These are phyloP conservation scores for Sporodiniella umbellata DNA, from an alignment of 371 early-diverging fungal genomes.

Conservation along the genomic window DNA sequence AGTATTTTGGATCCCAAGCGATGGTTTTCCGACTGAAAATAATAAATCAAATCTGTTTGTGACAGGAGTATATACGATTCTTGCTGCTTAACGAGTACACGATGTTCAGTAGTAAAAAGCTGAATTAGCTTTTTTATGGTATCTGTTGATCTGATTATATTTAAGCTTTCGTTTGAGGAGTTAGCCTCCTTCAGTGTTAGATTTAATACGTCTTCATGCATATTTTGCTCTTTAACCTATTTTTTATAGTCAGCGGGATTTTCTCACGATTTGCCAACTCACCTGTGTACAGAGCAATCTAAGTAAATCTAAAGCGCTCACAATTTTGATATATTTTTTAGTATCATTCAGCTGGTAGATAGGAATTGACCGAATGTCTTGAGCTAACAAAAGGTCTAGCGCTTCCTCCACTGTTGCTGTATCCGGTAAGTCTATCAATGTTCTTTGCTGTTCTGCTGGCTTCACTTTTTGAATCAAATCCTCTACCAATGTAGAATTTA, in stretches of 20 bases:
- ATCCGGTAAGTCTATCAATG: slow-evolving; percentile 52
- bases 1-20: slow-evolving; percentile 46
- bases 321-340: slow-evolving; percentile 53
- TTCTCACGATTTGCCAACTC: slow-evolving; percentile 1
- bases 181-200: slow-evolving; percentile 39
- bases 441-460: slow-evolving; percentile 22
- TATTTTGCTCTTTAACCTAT: neutral
- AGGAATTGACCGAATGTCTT: slow-evolving; percentile 60
- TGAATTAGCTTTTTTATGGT: slow-evolving; percentile 30
- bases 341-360: slow-evolving; percentile 41
- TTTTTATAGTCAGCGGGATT: neutral
- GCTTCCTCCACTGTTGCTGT: slow-evolving; percentile 57
- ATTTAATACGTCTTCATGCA: slow-evolving; percentile 9
- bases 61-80: slow-evolving; percentile 40
- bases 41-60: slow-evolving; percentile 60
- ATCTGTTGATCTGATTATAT: slow-evolving; percentile 36
- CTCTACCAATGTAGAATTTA: slow-evolving; percentile 43
- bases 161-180: slow-evolving; percentile 36
- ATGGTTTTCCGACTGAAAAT: slow-evolving; percentile 55
- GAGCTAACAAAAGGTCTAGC: slow-evolving; percentile 49
- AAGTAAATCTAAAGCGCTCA: slow-evolving; percentile 56
- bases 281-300: slow-evolving; percentile 41
- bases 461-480: slow-evolving; percentile 45
- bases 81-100: slow-evolving; percentile 47
- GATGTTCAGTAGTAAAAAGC: slow-evolving; percentile 48